Percentiles rank a stretch among this genome's conserved stretches.
phyloP scores from a whole-genome alignment of 305 asterid genomes.

The Striga hermonthica region DNA sequence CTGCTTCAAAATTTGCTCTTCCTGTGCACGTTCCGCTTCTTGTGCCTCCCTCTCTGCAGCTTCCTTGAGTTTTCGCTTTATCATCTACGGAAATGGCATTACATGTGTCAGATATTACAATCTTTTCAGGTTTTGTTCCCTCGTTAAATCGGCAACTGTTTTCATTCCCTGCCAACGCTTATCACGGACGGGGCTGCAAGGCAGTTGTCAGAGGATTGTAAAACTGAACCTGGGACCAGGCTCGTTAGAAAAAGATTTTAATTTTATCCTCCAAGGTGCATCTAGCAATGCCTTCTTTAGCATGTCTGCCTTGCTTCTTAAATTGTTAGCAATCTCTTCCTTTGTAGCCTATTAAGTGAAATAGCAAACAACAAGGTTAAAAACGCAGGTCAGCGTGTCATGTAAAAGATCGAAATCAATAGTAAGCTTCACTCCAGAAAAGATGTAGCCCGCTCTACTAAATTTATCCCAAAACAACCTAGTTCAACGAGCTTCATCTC shows the following conservation, averaged over 20 bases:
- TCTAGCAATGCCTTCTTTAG: constrained; percentile 88
- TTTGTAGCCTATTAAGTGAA: constrained; percentile 64
- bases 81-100: constrained; percentile 43
- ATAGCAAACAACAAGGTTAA: constrained; percentile 2
- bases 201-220: constrained; percentile 91
- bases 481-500: too few relatives aligned
- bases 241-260: constrained; percentile 85
- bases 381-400: background rate
- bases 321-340: constrained; percentile 76
- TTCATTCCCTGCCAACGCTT: constrained; percentile 90
- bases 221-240: constrained; percentile 85
- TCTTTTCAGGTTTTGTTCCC: constrained; percentile 54
- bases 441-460: too few relatives aligned
- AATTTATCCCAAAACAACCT: too few relatives aligned
- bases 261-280: constrained; percentile 95
- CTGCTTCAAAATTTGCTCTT: constrained; percentile 69
- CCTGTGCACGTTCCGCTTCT: constrained; percentile 63
- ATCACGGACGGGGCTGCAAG: constrained; percentile 80
- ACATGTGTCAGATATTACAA: constrained; percentile 18
- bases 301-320: constrained; percentile 68
- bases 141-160: constrained; percentile 84
- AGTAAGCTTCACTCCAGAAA: background rate
- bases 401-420: background rate
- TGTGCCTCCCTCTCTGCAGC: constrained; percentile 53
- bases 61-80: constrained; percentile 61